Evolutionary conservation across 2,329 filamentous ascomycete genomes (phyloP), one percentile per base, ranked within the genome.

Genomic region (Ophiostoma fasciatum): DNA sequence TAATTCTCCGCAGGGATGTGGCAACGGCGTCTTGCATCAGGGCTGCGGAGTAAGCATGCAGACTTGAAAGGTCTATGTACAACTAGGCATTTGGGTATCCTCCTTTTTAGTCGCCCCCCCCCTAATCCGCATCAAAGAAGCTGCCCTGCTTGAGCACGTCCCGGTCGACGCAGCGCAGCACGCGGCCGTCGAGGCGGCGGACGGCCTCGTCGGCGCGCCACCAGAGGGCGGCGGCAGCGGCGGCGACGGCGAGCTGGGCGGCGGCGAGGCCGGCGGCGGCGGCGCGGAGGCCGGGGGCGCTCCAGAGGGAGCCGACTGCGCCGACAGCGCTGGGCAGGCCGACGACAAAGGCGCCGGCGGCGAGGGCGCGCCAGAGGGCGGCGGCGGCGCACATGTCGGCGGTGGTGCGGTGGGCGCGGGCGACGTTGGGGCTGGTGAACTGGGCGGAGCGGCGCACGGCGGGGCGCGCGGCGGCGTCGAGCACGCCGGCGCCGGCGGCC

Each of bases 381-480:
- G 66, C 53, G 21, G 54, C 60, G 4, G 54, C 58, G 19, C 58
- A 51, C 65, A 71, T 69, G 43, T 70, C 64, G 12, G 56, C 56
- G 13, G 59, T 60, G 45, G 57, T 63, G 21, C 64, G 59, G 35
- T 65, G 54, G 18, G 58, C 58, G 11, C 60, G 51, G n/a, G 52
- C 53, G 18, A 68, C 52, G 46, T 58, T 68, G 6, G 61, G 55
- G 4, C 57, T 61, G 0, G 64, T 68, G 42, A 64, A 69, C 31
- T 60, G 59, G 7, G 64, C 61, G 22, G 63, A 68, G n/a, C 58
- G 55, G 19, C 55, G 53, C 30, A 70, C 54, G 19, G 64, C 47
- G 2, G 64, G 63, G 4, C 52, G 49, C 3, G 56, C 53, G 1
- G 60, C 56, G 3, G 55, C 52, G 36, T 64, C 59, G 6, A 69